Evolutionary conservation across 495 filamentous ascomycete genomes (phyloP), one percentile per base, ranked within the genome.

Genomic region (Talaromyces adpressus): DNA sequence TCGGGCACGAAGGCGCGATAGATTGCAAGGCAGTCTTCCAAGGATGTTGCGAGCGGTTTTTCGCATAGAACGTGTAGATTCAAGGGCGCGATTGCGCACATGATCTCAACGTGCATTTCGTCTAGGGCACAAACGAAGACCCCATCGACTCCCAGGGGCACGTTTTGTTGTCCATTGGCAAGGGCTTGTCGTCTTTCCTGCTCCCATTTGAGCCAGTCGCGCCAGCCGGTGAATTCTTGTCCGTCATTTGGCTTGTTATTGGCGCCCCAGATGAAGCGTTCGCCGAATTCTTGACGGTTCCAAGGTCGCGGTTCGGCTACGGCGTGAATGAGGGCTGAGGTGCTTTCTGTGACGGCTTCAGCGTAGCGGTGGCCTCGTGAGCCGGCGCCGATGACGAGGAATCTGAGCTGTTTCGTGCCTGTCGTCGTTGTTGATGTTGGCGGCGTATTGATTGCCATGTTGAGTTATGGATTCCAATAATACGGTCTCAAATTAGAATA

Each of bases 71-170:
- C 86, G 71, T 97, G 92, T 27, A 94, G 73, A 5, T 82, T 77
- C 0, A 95, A 78, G 2, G 82, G 81, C 2, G 87, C 86, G 32
- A 96, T 78, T 0, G 82, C 87, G 14, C 83, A 74, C 23, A 94
- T 81, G n/a, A 93, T 86, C 60, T 90, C 90, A 6, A 83, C 83
- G 72, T 98, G 94, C 67, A 88, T 87, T 71, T 96, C 89, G 72
- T 98, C 94, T 23, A 91, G 80, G 1, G 92, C 91, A 70, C 93
- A 96, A 47, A 98, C 83, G 67, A 97, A 91, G 29, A 89, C 86
- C 0, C 88, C 93, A 72, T 96, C 91, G 1, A 97, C 73, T 4
- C 75, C 72, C 0, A 39, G 6, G 20, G 51, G 52, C 1, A 57
- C 52, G 14, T 57, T 41, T 11, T 64, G 27, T 20, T 45, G 62